Evolutionary conservation across 2,329 filamentous ascomycete species (phyloP), one percentile per base, ranked within the genome.

Genomic region (Diaporthe australafricana): DNA sequence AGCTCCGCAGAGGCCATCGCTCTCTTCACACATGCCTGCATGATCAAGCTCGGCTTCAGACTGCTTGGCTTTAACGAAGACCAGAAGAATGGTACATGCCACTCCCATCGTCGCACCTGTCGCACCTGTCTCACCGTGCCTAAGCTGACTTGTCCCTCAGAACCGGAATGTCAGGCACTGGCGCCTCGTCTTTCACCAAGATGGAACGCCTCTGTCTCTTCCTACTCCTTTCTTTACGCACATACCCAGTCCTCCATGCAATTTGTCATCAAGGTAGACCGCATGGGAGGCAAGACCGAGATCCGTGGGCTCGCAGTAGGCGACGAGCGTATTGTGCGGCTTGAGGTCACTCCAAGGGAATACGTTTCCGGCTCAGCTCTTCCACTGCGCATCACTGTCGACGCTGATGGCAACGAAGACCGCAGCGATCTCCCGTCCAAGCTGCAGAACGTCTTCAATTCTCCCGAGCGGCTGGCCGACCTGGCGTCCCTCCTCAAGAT

Each of bases 21-120:
- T 20, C 88, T 98, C 30, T 92, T 97, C 74, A 87, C 92, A 25
- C 96, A 99, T 81, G 93, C 94, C 4, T 94, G 92, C 77, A 93
- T 98, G 91, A 81, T 89, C 30, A 91, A 92, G 11, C 90, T 96
- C 2, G 93, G 91, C 74, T 98, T 98, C 80, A 88, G 92, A 68
- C 87, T 98, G 3, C 83, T 94, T 22, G 95, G 95, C 2, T 91
- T 98, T n/a, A 89, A 92, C 60, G 94, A 98, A 81, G 94, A 96
- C 68, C 90, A 95, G 79, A 89, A 86, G 60, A 89, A 93, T 75
- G 88, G 93, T 94, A 82, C 73, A 83, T 76, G 16, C 56, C 70
- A 72, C 20, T 50, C 50, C 38, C n/a, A 27, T 25, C 47, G n/a
- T 32, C 30, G n/a, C n/a, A n/a, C n/a, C n/a, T n/a, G 20, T 16